phyloP scores from a whole-genome alignment of 805 yeast species.

The Candida schatavii region DNA sequence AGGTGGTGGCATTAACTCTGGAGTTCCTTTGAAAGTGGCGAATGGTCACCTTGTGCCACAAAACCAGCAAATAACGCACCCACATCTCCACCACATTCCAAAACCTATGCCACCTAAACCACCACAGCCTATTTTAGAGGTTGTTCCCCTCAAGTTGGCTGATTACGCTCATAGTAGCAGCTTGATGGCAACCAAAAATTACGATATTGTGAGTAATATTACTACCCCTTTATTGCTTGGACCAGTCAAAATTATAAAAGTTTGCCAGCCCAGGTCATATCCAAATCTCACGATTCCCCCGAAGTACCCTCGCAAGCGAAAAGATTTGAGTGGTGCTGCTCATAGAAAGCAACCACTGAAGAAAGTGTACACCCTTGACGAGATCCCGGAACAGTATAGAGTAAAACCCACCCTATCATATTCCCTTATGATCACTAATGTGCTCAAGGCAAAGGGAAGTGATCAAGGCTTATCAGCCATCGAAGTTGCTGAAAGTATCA shows the following conservation, averaged over 20 bases:
- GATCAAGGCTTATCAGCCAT: slow-evolving; percentile 60
- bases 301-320: slow-evolving; percentile 29
- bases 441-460: slow-evolving; percentile 64
- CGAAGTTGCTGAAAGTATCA: slow-evolving; percentile 84
- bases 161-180: not conserved
- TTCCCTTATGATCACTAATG: slow-evolving; percentile 76
- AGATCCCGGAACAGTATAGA: slow-evolving; percentile 84
- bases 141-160: slow-evolving; percentile 6
- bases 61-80: slow-evolving; percentile 2
- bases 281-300: slow-evolving; percentile 19
- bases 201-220: not conserved
- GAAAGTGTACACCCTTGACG: slow-evolving; percentile 71
- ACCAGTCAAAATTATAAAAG: not conserved
- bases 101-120: slow-evolving; percentile 24
- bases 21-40: slow-evolving; percentile 15
- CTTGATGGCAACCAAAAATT: not conserved
- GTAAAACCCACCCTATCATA: slow-evolving; percentile 81
- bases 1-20: slow-evolving; percentile 10
- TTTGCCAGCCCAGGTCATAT: not conserved
- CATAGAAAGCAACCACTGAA: slow-evolving; percentile 47
- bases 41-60: slow-evolving; percentile 13
- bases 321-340: slow-evolving; percentile 34
- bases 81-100: slow-evolving; percentile 4
- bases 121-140: slow-evolving; percentile 37
- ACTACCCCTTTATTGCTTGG: not conserved